Evolutionary conservation across 139 green algal species (phyloP).

Genomic region (Medakamo hakoo): DNA sequence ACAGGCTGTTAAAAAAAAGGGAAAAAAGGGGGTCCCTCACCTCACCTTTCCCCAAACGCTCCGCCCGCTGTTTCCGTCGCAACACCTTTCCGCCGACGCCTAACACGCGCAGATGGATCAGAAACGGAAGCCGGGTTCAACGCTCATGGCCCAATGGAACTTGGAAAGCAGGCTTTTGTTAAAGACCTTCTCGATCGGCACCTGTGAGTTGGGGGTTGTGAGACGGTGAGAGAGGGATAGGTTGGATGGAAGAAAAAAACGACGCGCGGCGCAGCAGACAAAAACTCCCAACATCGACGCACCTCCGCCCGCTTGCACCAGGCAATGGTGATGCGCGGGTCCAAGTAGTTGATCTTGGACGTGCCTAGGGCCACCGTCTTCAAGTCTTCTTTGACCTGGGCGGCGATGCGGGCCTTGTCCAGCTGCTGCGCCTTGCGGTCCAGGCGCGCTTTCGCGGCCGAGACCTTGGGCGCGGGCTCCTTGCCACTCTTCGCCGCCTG

Average conservation of each 20-base stretch:
- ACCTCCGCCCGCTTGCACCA: constrained; percentile 89
- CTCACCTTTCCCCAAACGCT: background rate
- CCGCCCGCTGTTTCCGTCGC: background rate
- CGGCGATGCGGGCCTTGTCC: constrained; percentile 8
- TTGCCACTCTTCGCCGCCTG: constrained; percentile 33
- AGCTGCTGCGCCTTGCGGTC: constrained; percentile 12
- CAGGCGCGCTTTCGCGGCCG: constrained; percentile 18
- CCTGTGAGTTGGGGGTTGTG: constrained; percentile 39
- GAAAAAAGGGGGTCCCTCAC: too few species aligned
- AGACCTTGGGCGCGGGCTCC: too few species aligned
- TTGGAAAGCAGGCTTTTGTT: constrained; percentile 92
- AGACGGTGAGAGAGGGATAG: too few species aligned
- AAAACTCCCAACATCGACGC: constrained; percentile 22
- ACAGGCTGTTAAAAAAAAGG: background rate
- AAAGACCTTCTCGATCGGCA: constrained; percentile 95
- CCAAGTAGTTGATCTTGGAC: constrained; percentile 99
- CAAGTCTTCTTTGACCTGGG: constrained; percentile 67
- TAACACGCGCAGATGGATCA: too few species aligned
- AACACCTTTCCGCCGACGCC: too few species aligned
- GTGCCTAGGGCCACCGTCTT: constrained; percentile 97
- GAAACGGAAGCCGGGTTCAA: constrained; percentile 66
- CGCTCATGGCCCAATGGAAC: constrained; percentile 92
- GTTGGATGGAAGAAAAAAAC: too few species aligned
- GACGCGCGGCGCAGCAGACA: too few species aligned
- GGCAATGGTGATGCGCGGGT: constrained; percentile 94